Percentiles rank a stretch among this genome's conserved stretches.
These are phyloP conservation scores for Whalleya microplaca DNA, from an alignment of 2,329 filamentous ascomycete species.

Conservation along the genomic window DNA sequence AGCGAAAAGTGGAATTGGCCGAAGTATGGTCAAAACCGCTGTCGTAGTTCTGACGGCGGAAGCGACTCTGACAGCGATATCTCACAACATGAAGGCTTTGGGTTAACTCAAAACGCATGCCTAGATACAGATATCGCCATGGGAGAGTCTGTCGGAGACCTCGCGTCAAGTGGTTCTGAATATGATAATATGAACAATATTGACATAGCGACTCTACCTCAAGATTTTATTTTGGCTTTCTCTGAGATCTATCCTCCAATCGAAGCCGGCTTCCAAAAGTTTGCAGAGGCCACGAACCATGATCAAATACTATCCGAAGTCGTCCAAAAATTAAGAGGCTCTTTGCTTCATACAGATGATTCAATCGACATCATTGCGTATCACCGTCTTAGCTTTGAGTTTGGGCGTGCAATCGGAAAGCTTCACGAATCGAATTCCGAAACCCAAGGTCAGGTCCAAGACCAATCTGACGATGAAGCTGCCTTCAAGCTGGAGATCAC, in stretches of 20 bases:
- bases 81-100: no score
- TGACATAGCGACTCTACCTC: neutral
- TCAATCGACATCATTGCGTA: constrained; percentile 1
- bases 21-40: constrained; percentile 14
- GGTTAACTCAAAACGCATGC: no score
- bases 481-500: neutral
- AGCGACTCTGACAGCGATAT: neutral
- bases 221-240: constrained; percentile 5
- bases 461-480: neutral
- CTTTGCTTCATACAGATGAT: neutral
- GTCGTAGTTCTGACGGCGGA: neutral
- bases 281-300: neutral
- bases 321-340: neutral
- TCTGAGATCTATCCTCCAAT: neutral
- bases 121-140: neutral
- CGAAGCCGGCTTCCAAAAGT: neutral
- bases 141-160: neutral
- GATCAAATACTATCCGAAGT: neutral
- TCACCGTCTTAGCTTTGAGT: neutral
- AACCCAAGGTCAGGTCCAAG: neutral
- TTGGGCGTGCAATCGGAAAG: neutral
- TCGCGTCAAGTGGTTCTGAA: constrained; percentile 1
- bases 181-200: neutral
- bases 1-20: constrained; percentile 20
- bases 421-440: neutral